Conservation (phyloP, 148 eudicot species). For the Mesembryanthemum crystallinum region DNA sequence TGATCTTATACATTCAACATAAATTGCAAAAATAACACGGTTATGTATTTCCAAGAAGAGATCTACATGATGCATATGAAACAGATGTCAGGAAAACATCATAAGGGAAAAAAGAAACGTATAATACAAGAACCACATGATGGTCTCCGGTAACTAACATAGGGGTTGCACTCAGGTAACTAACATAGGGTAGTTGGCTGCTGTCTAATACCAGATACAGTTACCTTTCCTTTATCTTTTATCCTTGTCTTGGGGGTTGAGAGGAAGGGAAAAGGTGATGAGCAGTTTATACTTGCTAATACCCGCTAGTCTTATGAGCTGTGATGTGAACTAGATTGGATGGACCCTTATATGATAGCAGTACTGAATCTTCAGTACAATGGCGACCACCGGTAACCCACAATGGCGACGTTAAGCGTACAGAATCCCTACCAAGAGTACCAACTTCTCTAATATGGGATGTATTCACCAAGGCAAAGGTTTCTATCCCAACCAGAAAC, state of each 20-base stretch:
- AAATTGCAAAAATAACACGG: neutral
- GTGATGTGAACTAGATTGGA: neutral
- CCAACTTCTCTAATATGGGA: no score
- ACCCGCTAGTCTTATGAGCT: neutral
- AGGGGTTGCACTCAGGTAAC: neutral
- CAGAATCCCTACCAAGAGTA: no score
- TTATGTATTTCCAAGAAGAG: neutral
- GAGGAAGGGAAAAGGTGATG: neutral
- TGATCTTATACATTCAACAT: neutral
- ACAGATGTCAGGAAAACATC: neutral
- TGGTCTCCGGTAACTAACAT: neutral
- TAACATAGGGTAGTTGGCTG: no score
- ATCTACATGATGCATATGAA: neutral
- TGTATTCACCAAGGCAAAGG: no score
- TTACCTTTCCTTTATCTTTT: neutral
- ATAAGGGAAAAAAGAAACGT: neutral
- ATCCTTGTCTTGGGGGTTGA: neutral
- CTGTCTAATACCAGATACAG: neutral
- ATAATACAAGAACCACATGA: neutral
- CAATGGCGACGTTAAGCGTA: no score
- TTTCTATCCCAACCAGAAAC: no score
- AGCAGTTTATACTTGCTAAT: neutral
- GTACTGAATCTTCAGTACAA: neutral
- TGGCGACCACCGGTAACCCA: no score
- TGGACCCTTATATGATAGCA: neutral